Conservation (phyloP, 163 green algal species). For the Scenedesmus sp. region DNA sequence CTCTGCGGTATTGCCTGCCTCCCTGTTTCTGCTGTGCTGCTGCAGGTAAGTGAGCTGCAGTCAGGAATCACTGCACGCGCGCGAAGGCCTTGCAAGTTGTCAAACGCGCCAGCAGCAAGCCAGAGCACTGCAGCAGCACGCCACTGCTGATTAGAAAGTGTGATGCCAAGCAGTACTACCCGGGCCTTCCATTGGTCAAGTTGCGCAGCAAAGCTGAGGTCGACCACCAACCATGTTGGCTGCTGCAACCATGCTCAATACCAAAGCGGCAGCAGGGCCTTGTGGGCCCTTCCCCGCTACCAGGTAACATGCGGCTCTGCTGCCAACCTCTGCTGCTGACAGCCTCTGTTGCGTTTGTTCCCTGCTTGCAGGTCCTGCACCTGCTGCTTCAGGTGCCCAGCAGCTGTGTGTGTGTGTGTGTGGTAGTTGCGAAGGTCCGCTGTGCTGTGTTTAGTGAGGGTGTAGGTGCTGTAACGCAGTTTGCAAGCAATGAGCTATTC, state of each 20-base stretch:
- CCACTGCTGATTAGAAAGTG: not conserved
- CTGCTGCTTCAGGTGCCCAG: too few species aligned
- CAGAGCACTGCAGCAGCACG: not conserved
- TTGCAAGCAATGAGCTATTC: too few species aligned
- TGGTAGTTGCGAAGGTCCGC: too few species aligned
- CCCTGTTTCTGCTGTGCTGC: not conserved
- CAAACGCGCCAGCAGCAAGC: not conserved
- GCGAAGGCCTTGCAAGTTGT: not conserved
- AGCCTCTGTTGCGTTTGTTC: not conserved
- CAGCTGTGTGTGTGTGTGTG: too few species aligned
- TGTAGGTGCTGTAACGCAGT: too few species aligned
- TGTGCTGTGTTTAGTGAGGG: too few species aligned
- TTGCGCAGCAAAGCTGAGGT: not conserved
- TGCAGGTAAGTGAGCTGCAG: not conserved
- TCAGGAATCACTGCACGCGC: not conserved
- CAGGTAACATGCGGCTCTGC: not conserved
- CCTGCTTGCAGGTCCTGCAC: not conserved
- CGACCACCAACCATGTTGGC: not conserved
- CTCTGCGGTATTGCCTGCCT: not conserved
- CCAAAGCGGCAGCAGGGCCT: not conserved
- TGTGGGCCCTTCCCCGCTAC: not conserved
- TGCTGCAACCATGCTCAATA: not conserved
- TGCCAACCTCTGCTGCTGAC: not conserved
- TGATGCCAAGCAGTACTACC: not conserved
- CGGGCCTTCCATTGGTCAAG: not conserved